Evolutionary conservation across 352 stramenopile genomes (phyloP).

Genomic region (Phytopythium aichiense): DNA sequence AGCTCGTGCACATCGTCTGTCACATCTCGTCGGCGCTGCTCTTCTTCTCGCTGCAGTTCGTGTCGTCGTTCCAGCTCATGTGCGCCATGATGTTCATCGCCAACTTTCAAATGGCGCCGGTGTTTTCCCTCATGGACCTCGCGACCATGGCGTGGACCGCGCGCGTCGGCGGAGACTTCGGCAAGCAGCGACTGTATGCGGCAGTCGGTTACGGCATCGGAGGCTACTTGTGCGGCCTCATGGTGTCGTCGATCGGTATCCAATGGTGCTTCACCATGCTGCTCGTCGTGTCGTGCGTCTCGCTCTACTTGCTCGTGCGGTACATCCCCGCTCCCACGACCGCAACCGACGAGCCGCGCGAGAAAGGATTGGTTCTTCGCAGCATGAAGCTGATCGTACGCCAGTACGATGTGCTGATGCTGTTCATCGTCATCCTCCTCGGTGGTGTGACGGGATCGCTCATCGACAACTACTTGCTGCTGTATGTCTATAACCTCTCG

Average conservation of each 20-base stretch:
- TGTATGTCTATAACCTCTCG: too few species aligned
- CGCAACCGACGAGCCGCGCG: too few species aligned
- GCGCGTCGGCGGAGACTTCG: slow-evolving; percentile 34
- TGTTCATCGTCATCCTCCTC: too few species aligned
- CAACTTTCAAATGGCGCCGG: slow-evolving; percentile 23
- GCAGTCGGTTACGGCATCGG: slow-evolving; percentile 31
- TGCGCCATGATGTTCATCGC: slow-evolving; percentile 22
- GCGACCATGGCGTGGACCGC: slow-evolving; percentile 28
- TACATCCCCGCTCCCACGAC: neutral
- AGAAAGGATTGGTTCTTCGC: too few species aligned
- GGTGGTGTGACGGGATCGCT: too few species aligned
- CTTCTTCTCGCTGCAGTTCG: slow-evolving; percentile 25
- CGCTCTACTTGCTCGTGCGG: slow-evolving; percentile 22
- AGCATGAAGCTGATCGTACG: too few species aligned
- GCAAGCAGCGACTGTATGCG: slow-evolving; percentile 39
- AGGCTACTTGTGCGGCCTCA: slow-evolving; percentile 26
- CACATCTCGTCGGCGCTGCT: slow-evolving; percentile 22
- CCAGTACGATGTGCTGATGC: too few species aligned
- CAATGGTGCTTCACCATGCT: slow-evolving; percentile 34
- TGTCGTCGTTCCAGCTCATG: slow-evolving; percentile 14
- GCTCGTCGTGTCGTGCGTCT: slow-evolving; percentile 16
- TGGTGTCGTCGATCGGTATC: slow-evolving; percentile 24
- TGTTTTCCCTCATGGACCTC: slow-evolving; percentile 29
- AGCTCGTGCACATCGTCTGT: slow-evolving; percentile 30
- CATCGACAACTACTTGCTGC: too few species aligned